Evolutionary conservation across 202 grass and related monocot species (phyloP), one percentile per base, ranked within the genome.

Genomic region (Setaria italica): DNA sequence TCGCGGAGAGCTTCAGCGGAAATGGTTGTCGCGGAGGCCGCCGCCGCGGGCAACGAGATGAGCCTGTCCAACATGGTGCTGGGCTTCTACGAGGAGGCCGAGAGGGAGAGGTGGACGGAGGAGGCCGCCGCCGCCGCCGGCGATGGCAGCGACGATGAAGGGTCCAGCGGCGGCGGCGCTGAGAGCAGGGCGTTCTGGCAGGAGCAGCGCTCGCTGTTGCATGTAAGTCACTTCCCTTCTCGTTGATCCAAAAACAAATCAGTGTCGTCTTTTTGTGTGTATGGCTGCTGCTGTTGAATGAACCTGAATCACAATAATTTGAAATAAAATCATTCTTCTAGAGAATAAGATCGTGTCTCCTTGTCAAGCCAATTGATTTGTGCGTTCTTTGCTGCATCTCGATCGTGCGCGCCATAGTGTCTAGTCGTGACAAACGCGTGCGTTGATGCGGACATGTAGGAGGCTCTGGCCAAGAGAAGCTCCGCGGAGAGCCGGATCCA

Each of bases 21-120:
- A 29, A 73, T 83, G 78, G 51, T 83, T 25, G 70, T 67, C 2
- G 79, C 30, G 53, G 79, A 53, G 51, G 62, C 42, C 46, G 71
- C 25, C 0, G 82, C 58, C 14, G 59, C 50, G 14, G 76, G 87
- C 39, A 82, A 84, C 39, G 86, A 91, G 57, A 72, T 87, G 90
- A 92, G 90, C 70, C 76, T 90, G 55, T 92, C 87, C 1, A 88
- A 69, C 39, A 92, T 92, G 90, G 90, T 90, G 56, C 67, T 87
- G 9, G 80, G 87, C 2, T 92, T 92, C 85, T 87, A 87, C 75
- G 91, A 92, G 82, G 87, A 90, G 77, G 67, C 86, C 49, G 91
- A 89, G 15, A 59, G 62, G 45, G 76, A 86, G 88, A 53, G 53
- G 15, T 81, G 76, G 49, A 29, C 63, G 16, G 68, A 55, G 6